Conservation (phyloP, 1,139 yeast genomes). For the Arxiozyma bovina region DNA sequence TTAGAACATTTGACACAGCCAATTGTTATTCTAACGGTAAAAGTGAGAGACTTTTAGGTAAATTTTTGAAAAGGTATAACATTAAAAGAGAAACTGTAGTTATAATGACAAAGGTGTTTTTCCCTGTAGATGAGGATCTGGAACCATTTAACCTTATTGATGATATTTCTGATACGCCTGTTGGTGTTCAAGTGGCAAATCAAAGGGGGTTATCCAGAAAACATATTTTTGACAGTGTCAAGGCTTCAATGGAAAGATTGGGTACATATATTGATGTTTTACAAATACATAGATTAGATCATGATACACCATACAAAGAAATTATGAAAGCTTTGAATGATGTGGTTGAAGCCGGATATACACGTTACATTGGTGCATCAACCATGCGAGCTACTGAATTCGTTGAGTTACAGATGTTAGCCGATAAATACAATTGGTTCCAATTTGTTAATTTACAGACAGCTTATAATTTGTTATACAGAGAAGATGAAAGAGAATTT, state of each 20-base stretch:
- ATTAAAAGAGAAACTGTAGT: conserved; percentile 37
- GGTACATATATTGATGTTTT: conserved; percentile 34
- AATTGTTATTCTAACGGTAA: conserved; percentile 36
- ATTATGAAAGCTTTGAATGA: conserved; percentile 43
- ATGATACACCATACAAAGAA: conserved; percentile 36
- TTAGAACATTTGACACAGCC: conserved; percentile 44
- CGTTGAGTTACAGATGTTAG: conserved; percentile 38
- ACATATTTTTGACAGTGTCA: conserved; percentile 40
- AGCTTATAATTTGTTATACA: conserved; percentile 40
- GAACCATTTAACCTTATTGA: neutral
- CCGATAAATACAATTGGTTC: conserved; percentile 39
- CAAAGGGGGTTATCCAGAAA: conserved; percentile 39
- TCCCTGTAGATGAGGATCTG: conserved; percentile 21
- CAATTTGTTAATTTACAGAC: conserved; percentile 47
- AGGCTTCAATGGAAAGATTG: conserved; percentile 36
- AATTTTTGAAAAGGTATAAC: conserved; percentile 33
- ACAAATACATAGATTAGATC: conserved; percentile 43
- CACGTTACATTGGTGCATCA: conserved; percentile 44
- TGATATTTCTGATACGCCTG: neutral
- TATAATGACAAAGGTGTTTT: conserved; percentile 34
- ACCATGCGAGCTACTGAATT: conserved; percentile 41
- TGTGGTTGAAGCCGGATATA: conserved; percentile 36
- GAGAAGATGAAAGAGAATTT: conserved; percentile 48
- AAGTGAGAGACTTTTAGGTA: conserved; percentile 35
- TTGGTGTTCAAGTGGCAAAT: conserved; percentile 21